These are phyloP conservation scores for Combretum micranthum DNA, from an alignment of 345 rosid genomes.

Conservation along the genomic window DNA sequence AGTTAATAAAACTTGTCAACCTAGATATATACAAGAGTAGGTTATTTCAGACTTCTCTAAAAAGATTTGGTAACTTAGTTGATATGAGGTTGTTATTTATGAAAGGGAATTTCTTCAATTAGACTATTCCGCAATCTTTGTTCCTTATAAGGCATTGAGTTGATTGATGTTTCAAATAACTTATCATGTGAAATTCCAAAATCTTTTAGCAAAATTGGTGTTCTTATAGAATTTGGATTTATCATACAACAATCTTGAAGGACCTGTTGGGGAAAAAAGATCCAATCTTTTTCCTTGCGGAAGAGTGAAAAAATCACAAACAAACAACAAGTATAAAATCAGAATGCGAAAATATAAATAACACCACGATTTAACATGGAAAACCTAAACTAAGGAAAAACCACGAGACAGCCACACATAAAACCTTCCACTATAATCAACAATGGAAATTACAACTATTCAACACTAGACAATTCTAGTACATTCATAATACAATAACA, in stretches of 20 bases:
- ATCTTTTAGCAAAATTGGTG: conserved; percentile 2
- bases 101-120: conserved; percentile 4
- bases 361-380: no score
- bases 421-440: no score
- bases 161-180: conserved; percentile 8
- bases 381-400: no score
- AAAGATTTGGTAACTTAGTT: background rate
- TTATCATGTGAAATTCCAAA: conserved; percentile 5
- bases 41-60: conserved; percentile 5
- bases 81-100: conserved; percentile 1
- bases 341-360: no score
- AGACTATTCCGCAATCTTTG: conserved; percentile 3
- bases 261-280: no score
- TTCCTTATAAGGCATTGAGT: background rate
- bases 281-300: no score
- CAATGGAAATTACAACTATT: no score
- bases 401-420: no score
- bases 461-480: no score
- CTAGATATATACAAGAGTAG: conserved; percentile 2
- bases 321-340: no score
- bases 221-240: conserved; percentile 7
- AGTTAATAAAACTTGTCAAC: background rate
- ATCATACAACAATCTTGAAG: conserved; percentile 10
- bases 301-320: no score
- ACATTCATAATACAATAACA: no score